Base-by-base conservation (phyloP, 2,329 filamentous ascomycete genomes). In the Scedosporium boydii region DNA sequence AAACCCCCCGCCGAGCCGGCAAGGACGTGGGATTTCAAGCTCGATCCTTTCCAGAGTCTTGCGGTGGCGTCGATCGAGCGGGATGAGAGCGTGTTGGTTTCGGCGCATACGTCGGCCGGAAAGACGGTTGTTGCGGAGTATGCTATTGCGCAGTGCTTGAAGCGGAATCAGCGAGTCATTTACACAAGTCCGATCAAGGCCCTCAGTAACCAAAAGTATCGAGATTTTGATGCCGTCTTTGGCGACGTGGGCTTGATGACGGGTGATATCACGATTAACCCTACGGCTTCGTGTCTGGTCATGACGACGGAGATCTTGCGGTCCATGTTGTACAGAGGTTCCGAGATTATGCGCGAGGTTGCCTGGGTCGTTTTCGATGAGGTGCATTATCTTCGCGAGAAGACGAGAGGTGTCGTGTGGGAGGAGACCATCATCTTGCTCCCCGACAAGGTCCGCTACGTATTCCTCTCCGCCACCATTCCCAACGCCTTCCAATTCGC, bases 281-380 rank as follows among this genome's bases (percentile, higher is more conserved):
- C 96, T 3, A 98, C 95, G 3, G 95, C 95, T 14, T 98, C 93
- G 64, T 99, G 95, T 74, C 80, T 99, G 63, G 95, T 99, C 70
- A 99, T 99, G 95, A 99, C 95, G 0, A 99, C 95, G 0, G 95
- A 99, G 79, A 99, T 99, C 91, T 76, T 99, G 72, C 89, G 95
- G 58, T 98, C 93, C 18, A 99, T 99, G 95, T 74, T 99, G 76
- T 99, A 99, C 75, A 86, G 95, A 68, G 95, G 95, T 64, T 98
- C 95, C 0, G 95, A 99, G 78, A 98, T 99, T 67, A 99, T 99
- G 93, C 91, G 95, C 68, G 95, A 99, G 78, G 96, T 99, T 1
- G 93, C 90, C 14, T 99, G 95, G 95, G 96, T 99, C 1, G 81
- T 99, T 2, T 99, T 99, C 69, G 95, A 99, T 75, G 95, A 99